Conservation (phyloP, 1,139 yeast species). For the Eremothecium coryli region DNA sequence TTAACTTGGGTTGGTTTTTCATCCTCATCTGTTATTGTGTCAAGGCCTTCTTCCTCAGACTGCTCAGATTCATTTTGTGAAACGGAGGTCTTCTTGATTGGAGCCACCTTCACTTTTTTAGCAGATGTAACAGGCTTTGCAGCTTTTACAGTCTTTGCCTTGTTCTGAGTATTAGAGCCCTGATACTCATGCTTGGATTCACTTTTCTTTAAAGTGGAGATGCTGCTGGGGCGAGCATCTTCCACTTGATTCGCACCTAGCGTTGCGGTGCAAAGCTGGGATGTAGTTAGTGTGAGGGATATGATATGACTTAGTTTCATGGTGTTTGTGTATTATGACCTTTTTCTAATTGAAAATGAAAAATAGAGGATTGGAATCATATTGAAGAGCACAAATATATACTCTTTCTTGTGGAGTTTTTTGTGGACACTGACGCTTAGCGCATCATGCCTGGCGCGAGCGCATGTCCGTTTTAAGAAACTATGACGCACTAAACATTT, state of each 20-base stretch:
- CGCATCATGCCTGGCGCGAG: too few species aligned
- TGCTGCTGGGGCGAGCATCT: not conserved
- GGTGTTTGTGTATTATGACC: conserved; percentile 1
- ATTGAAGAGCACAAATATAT: not conserved
- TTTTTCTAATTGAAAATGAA: not conserved
- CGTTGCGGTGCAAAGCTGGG: conserved; percentile 2
- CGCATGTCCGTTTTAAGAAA: not conserved
- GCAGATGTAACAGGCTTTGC: too few species aligned
- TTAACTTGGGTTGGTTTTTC: not conserved
- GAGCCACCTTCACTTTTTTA: too few species aligned
- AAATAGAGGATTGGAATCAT: not conserved
- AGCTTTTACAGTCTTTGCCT: not conserved
- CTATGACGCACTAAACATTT: not conserved
- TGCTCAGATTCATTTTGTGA: not conserved
- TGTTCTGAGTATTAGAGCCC: not conserved
- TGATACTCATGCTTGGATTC: not conserved
- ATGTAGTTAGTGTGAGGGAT: conserved; percentile 2
- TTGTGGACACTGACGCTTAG: not conserved
- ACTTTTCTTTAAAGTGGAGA: not conserved
- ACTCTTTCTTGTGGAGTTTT: not conserved
- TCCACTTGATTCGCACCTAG: not conserved
- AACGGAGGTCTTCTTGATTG: not conserved
- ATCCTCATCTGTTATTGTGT: not conserved
- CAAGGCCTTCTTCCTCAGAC: too few species aligned
- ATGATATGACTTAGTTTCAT: conserved; percentile 5